Percentiles rank a stretch among this genome's conserved stretches.
phyloP scores from a whole-genome alignment of 169 alveolate species.

The Plasmodium inui region DNA sequence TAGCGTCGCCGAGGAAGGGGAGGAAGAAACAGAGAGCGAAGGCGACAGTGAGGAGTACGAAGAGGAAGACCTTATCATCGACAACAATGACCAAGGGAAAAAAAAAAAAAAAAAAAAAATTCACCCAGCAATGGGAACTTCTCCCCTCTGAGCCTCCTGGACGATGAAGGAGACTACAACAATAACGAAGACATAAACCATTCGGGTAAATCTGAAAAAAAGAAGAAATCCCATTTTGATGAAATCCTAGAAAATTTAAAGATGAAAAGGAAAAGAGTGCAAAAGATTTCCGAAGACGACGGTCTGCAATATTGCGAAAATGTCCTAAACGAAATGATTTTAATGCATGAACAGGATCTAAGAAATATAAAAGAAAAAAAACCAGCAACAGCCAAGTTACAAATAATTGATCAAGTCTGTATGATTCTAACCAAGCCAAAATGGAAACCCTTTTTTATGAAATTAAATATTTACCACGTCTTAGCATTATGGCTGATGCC shows the following conservation, averaged over 20 bases:
- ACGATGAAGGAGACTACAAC: background rate
- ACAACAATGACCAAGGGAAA: background rate
- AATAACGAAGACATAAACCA: background rate
- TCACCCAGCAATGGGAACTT: background rate
- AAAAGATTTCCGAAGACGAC: constrained; percentile 68
- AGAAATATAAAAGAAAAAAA: constrained; percentile 83
- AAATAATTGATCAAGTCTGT: constrained; percentile 84
- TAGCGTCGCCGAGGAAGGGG: constrained; percentile 8
- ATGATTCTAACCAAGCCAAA: constrained; percentile 84
- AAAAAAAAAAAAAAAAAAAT: background rate
- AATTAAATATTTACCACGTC: constrained; percentile 88
- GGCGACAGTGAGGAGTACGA: constrained; percentile 5
- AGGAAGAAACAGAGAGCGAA: background rate
- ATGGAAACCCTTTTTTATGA: constrained; percentile 86
- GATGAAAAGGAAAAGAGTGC: constrained; percentile 43
- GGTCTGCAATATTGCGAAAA: constrained; percentile 71
- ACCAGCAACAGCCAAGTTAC: constrained; percentile 87
- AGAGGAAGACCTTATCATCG: constrained; percentile 10
- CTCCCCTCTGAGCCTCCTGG: background rate
- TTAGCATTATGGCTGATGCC: constrained; percentile 87
- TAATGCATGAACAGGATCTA: constrained; percentile 81
- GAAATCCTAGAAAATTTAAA: constrained; percentile 74
- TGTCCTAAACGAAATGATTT: constrained; percentile 77
- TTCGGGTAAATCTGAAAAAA: constrained; percentile 34
- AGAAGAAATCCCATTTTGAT: constrained; percentile 68